Conservation (phyloP, 2,329 filamentous ascomycete genomes). For the Cladosporium sp. region DNA sequence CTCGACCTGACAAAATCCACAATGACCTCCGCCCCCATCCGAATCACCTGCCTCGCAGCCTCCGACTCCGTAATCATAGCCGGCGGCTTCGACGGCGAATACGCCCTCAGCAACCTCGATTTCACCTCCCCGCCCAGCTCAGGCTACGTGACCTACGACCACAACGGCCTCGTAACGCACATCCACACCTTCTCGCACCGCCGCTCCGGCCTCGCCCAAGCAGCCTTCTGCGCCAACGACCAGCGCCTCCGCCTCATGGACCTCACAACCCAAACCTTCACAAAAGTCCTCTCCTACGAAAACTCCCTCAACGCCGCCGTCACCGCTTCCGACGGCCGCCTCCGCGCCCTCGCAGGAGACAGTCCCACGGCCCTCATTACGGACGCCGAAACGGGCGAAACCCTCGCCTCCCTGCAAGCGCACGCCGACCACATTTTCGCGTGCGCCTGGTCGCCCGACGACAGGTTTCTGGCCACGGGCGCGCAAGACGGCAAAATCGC, state of each 20-base stretch:
- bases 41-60: conserved; percentile 51
- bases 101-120: conserved; percentile 44
- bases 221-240: conserved; percentile 56
- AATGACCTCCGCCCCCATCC: conserved; percentile 35
- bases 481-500: conserved; percentile 69
- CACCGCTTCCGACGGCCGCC: conserved; percentile 64
- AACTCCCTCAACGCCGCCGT: conserved; percentile 69
- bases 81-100: conserved; percentile 55
- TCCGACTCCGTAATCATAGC: conserved; percentile 41
- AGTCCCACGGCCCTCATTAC: conserved; percentile 60
- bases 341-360: conserved; percentile 71
- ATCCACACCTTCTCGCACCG: conserved; percentile 50
- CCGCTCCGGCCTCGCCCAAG: conserved; percentile 42
- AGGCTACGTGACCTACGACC: conserved; percentile 46
- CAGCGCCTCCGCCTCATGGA: conserved; percentile 51
- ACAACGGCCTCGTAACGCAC: conserved; percentile 55
- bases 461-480: conserved; percentile 69
- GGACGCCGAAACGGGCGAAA: conserved; percentile 61
- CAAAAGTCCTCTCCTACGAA: conserved; percentile 51
- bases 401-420: conserved; percentile 49
- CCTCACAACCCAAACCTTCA: conserved; percentile 53
- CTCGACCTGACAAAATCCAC: conserved; percentile 46
- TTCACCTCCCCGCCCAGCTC: conserved; percentile 34
- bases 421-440: conserved; percentile 68
- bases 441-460: conserved; percentile 75